Evolutionary conservation across 2,329 filamentous ascomycete species (phyloP).

Genomic region (Fusarium sp.): DNA sequence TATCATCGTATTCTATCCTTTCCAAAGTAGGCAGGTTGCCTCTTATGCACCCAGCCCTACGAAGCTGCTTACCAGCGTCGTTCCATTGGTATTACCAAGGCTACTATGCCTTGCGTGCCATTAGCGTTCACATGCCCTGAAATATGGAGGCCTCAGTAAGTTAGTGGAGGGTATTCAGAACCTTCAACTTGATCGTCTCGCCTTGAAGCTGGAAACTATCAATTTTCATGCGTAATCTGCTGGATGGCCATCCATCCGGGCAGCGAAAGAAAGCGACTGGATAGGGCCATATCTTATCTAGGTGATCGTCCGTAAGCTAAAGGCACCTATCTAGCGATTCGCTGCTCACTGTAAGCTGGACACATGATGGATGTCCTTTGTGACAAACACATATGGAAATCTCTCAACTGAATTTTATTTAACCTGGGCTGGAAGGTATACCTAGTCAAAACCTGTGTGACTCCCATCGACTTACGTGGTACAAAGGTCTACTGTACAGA

Average conservation of each 20-base stretch:
- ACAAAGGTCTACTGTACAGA: neutral
- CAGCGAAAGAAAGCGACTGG: neutral
- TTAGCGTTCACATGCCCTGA: neutral
- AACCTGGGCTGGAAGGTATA: no score
- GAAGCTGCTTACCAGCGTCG: neutral
- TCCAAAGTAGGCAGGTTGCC: constrained; percentile 4
- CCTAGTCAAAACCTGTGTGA: neutral
- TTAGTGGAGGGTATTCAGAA: neutral
- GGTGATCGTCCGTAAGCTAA: neutral
- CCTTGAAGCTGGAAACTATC: neutral
- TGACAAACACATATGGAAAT: neutral
- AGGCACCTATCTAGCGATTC: neutral
- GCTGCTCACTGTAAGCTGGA: neutral
- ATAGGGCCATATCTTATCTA: neutral
- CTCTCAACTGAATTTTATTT: neutral
- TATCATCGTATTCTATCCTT: neutral
- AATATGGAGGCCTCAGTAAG: constrained; percentile 5
- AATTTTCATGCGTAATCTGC: neutral
- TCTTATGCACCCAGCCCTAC: constrained; percentile 21
- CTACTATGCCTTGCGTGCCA: neutral
- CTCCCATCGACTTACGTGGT: neutral
- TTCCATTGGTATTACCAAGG: neutral
- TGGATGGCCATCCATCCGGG: neutral
- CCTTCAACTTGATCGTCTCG: neutral
- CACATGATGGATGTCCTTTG: neutral